Base-by-base conservation (phyloP, 192 early-diverging fungal genomes). In the Ramicandelaber brevisporus region DNA sequence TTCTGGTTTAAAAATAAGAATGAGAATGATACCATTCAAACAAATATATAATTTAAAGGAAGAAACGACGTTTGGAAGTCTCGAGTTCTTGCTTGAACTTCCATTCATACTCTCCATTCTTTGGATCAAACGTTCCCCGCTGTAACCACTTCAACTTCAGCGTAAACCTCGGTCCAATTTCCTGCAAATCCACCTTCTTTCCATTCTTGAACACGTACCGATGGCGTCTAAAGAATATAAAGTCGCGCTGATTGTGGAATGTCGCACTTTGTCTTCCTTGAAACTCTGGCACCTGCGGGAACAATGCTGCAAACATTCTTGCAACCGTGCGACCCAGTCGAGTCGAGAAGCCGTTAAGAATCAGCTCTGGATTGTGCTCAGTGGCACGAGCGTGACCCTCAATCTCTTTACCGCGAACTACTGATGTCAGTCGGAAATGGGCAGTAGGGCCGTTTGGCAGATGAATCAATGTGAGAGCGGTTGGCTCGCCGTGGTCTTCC, bases 181-280 rank as follows among this genome's bases (percentile, higher is more conserved):
- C 93, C 46, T 95, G 87, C 39, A 98, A 43, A 29, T 88, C 80
- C 15, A 57, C 85, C 38, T 57, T 70, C 47, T 70, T 70, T 15
- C 63, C 61, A 43, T 63, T 68, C 33, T 55, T 65, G 46, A 98
- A 95, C 31, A 88, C 69, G 45, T 98, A 98, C 59, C 85, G 67
- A 46, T 98, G 93, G 21, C 89, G 66, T 40, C 93, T 59, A 43
- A 98, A 90, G 46, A 98, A 98, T 36, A 98, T 95, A 41, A 90
- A 98, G 48, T 98, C 93, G 25, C 93, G 81, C 55, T 98, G 93
- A 52, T 98, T 98, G 44, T 98, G 93, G 45, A 98, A 78, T 2
- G 93, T 98, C 5, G 67, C 76, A 15, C 71, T 87, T 44, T 95
- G 87, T 26, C 93, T 55, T 5, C 85, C 88, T 40, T 83, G 59